phyloP scores from a whole-genome alignment of 148 eudicot species.

The Rhododendron williamsianum region DNA sequence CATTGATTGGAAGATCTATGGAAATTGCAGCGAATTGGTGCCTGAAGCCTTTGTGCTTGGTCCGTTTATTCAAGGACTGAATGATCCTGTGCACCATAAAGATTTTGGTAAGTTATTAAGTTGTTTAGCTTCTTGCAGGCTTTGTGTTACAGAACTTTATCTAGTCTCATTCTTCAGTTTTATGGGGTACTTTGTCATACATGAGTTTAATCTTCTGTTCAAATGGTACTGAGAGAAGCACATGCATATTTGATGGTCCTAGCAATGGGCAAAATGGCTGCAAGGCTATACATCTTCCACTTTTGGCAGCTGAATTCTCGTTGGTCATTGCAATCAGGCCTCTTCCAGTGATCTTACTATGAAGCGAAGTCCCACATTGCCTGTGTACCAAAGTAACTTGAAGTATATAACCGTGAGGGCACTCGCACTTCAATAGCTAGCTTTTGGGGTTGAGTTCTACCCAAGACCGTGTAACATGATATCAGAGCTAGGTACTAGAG shows the following conservation, averaged over 20 bases:
- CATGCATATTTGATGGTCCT: not conserved
- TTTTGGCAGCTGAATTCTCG: not conserved
- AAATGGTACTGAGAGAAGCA: not conserved
- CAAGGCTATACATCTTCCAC: not conserved
- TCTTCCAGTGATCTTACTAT: not conserved
- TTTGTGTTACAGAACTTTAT: not conserved
- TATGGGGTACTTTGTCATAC: not conserved
- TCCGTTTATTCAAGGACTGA: slow-evolving; percentile 77
- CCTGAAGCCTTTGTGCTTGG: slow-evolving; percentile 76
- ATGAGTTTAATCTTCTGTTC: not conserved
- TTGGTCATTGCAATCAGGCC: not conserved
- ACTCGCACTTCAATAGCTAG: too few relatives aligned
- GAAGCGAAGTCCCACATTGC: too few relatives aligned
- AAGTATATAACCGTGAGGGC: too few relatives aligned
- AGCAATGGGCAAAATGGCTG: not conserved
- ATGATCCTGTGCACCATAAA: slow-evolving; percentile 96
- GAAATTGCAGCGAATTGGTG: slow-evolving; percentile 45
- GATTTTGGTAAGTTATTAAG: slow-evolving; percentile 72
- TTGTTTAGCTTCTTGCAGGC: not conserved
- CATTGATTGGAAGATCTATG: slow-evolving; percentile 69
- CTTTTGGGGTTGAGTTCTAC: too few relatives aligned
- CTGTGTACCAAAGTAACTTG: too few relatives aligned
- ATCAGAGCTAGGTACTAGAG: too few relatives aligned
- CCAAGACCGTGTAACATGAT: too few relatives aligned
- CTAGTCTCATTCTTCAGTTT: not conserved